Base-by-base conservation (phyloP, 2,329 filamentous ascomycete species). In the Pseudocercospora cruenta region DNA sequence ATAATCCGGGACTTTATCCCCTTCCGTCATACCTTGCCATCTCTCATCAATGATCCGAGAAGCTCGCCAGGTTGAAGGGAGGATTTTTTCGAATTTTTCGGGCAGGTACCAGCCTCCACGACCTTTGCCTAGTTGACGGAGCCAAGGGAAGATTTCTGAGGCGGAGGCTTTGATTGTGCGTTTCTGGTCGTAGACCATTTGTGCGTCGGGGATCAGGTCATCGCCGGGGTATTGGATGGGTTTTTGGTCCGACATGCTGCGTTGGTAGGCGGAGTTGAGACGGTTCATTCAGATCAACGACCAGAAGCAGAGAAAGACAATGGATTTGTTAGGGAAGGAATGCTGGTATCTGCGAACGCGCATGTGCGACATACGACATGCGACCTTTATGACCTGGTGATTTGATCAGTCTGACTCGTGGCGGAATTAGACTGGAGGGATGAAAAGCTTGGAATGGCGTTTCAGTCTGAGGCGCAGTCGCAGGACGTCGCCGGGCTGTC, bases 91-190 rank as follows among this genome's bases (percentile, higher is more conserved):
- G 19, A 60, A 59, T 7, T 59, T 57, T 3, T 43, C 21, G 9
- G 70, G 70, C 22, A 62, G 55, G 49, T 72, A 72, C 70, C 70
- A 72, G 9, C 70, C 70, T 8, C 64, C 69, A 26, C 70, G 69
- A 24, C 67, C 65, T 57, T 71, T 72, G 43, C 70, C 70, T 1
- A 72, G 31, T 59, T 71, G 70, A n/a, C 69, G 28, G 12, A 72
- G 21, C 70, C 69, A 71, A 1, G 69, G 69, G 24, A 63, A 72
- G 16, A 71, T 63, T 12, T 65, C 70, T 31, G 55, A n/a, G 2
- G 61, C 62, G 12, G 67, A 19, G 3, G 69, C 68, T n/a, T 63
- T 51, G 19, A 71, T 57, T 8, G 57, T 60, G 16, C 68, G 57
- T 45, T 64, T 65, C 47, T 71, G 69, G 60, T 71, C 61, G 51